phyloP scores from a whole-genome alignment of 2,329 filamentous ascomycete genomes.

The Curvularia sp. region DNA sequence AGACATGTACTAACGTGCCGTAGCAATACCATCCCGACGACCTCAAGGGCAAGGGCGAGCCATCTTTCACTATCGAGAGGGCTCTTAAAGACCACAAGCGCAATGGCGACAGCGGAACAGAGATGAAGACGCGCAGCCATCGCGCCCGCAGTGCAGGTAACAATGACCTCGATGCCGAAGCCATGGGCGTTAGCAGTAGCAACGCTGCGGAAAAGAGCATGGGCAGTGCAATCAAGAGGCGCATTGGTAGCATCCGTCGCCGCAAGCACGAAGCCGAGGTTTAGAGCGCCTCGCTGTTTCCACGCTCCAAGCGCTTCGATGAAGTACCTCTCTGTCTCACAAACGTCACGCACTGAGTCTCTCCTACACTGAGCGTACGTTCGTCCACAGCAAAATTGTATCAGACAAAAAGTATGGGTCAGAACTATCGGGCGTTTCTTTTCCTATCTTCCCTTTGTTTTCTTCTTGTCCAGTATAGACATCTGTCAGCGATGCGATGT shows the following conservation, averaged over 20 bases:
- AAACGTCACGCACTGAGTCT: slow-evolving; percentile 1
- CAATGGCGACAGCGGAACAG: slow-evolving; percentile 52
- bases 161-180: slow-evolving; percentile 40
- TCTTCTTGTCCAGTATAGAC: background rate
- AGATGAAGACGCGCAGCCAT: slow-evolving; percentile 52
- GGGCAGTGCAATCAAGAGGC: slow-evolving; percentile 55
- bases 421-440: background rate
- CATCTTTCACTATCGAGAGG: slow-evolving; percentile 74
- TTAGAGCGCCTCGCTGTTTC: slow-evolving; percentile 24
- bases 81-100: slow-evolving; percentile 67
- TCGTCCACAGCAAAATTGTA: slow-evolving; percentile 7
- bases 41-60: slow-evolving; percentile 83
- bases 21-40: slow-evolving; percentile 75
- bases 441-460: background rate
- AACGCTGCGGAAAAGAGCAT: slow-evolving; percentile 50
- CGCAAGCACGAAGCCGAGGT: slow-evolving; percentile 39
- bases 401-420: background rate
- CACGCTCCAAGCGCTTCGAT: slow-evolving; percentile 2
- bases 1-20: slow-evolving; percentile 14
- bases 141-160: slow-evolving; percentile 49
- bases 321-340: background rate
- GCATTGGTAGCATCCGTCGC: slow-evolving; percentile 56
- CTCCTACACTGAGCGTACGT: background rate
- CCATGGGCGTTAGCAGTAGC: slow-evolving; percentile 40
- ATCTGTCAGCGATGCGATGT: background rate